A percentile compares a stretch with the other conserved stretches of the same genome.
Evolutionary conservation across 116 monocot species (phyloP).

Genomic region (Zostera marina): DNA sequence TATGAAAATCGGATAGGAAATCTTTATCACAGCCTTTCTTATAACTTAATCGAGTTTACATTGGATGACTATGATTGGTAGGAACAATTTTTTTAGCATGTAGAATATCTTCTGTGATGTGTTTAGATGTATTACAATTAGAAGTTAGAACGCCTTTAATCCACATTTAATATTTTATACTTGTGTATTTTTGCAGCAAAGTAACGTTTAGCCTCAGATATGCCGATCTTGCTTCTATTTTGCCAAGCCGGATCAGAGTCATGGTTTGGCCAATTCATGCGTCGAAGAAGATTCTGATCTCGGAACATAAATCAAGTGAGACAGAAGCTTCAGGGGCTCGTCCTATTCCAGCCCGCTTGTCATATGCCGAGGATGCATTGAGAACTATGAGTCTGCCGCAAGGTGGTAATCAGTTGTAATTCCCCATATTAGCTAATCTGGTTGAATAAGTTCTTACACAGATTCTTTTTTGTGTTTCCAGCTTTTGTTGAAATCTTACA

Average conservation of each 20-base stretch:
- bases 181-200: slow-evolving; percentile 42
- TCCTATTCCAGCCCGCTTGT: slow-evolving; percentile 53
- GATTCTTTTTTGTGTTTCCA: slow-evolving; percentile 12
- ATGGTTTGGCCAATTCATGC: slow-evolving; percentile 74
- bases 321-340: slow-evolving; percentile 13
- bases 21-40: slow-evolving; percentile 77
- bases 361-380: slow-evolving; percentile 84
- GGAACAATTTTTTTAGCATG: not conserved
- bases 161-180: not conserved
- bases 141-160: not conserved
- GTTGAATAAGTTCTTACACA: not conserved
- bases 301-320: slow-evolving; percentile 21
- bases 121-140: too few relatives aligned
- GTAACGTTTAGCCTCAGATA: slow-evolving; percentile 88
- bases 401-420: slow-evolving; percentile 39
- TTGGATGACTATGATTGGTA: slow-evolving; percentile 88
- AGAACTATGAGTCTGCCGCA: slow-evolving; percentile 71
- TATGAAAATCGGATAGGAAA: slow-evolving; percentile 83
- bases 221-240: slow-evolving; percentile 47
- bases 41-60: slow-evolving; percentile 87
- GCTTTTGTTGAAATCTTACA: slow-evolving; percentile 77
- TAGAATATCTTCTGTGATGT: too few relatives aligned
- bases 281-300: slow-evolving; percentile 22
- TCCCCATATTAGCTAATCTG: not conserved
- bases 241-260: slow-evolving; percentile 72